Base-by-base conservation (phyloP, 129 eudicot genomes). In the Escallonia rubra region DNA sequence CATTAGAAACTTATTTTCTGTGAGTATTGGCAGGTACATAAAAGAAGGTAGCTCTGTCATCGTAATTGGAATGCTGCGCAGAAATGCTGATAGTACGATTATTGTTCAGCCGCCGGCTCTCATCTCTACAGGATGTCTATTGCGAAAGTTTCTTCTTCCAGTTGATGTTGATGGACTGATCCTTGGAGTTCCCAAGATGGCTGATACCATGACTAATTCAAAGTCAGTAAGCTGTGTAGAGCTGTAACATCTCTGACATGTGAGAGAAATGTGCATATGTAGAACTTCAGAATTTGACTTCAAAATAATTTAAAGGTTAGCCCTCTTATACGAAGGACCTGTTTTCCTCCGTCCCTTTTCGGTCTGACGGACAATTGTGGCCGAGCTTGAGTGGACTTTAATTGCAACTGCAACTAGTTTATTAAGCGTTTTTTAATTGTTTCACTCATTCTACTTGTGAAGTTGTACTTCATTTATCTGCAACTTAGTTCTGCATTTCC, bases 91-190 rank as follows among this genome's bases (percentile, higher is more conserved):
- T 38, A 69, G 12, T 5, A 23, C 15, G 44, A 69, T 47, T 71
- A 59, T 69, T 59, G 74, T 66, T 52, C 68, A 73, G 57, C 83
- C 80, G 14, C 79, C 62, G 10, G 74, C 77, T 49, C 45, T 77
- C 1, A 61, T 72, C 53, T 73, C 86, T 0, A 73, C 86, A 2
- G 86, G 79, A 41, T 81, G 82, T 54, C 45, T 76, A 15, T 73
- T 82, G 76, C 65, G 34, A 48, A 72, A 74, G 55, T 58, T 81
- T 8, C 76, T 76, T 34, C 74, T 81, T 61, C 86, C 82, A 3
- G 70, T 73, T 14, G 80, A 73, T 45, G 42, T 73, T 59, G 70
- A 81, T 55, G 76, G 79, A 41, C 69, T 80, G 13, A 46, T 71
- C 56, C 12, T 79, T 41, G 72, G 79, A 41, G 55, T n/a, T 60